Base-by-base conservation (phyloP, 1,284 basidiomycete species). In the Marasmius sp. region DNA sequence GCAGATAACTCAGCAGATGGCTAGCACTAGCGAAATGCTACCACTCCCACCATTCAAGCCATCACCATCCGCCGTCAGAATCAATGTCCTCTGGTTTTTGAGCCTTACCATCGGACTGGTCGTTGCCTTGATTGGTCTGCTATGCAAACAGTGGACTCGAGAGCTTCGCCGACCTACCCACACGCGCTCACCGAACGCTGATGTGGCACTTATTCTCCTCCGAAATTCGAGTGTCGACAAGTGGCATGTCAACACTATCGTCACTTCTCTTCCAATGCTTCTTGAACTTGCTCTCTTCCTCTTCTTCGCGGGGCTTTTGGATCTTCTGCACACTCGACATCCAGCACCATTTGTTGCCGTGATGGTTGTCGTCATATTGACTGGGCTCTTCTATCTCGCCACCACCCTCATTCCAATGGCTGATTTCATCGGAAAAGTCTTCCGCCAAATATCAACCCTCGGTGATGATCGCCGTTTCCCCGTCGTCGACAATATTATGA, bases 101-200 rank as follows among this genome's bases (percentile, higher is more conserved):
- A 64, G 62, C 41, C 59, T 64, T 16, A 52, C 48, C 9, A 41
- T 61, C 9, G 49, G 49, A 1, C 52, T 64, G 3, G 47, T 54
- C 16, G 37, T 53, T 5, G 61, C 58, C 12, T 39, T 60, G 14
- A 10, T 61, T 14, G 55, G 62, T 6, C 56, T 64, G 1, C 55
- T 64, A 3, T 60, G 59, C 49, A 64, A 64, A 48, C 62, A 64
- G 51, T 64, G 62, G 62, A 10, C 61, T 12, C 54, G 59, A n/a
- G 63, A 57, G 38, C 45, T 56, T 55, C 45, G 43, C n/a, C 56
- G 61, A n/a, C 45, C 58, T 6, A 49, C 51, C 11, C 20, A 37
- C 14, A 61, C 56, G 7, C 14, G 27, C 11, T 36, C 50, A n/a
- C 56, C 49, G 4, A 52, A 14, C 11, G 34, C 58, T 18, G 59